Base-by-base conservation (phyloP, 768 basidiomycete genomes). In the Hydnum rufescens region DNA sequence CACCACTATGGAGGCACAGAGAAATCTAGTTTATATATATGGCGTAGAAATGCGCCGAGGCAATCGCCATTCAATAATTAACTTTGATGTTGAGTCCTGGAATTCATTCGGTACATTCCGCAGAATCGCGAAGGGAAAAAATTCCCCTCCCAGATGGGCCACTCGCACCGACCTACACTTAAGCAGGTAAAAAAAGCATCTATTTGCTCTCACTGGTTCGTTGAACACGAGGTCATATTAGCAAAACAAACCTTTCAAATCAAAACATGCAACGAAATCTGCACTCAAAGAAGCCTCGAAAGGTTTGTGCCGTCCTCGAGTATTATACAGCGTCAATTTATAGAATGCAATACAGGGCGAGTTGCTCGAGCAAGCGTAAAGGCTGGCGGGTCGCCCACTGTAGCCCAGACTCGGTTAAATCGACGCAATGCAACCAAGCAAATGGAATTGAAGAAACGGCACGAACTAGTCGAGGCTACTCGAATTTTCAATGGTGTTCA, bases 211-310 rank as follows among this genome's bases (percentile, higher is more conserved):
- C 47, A 34, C 47, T 50, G 28, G 32, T 31, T 30, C 32, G 16
- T 28, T 28, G 6, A 6, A 16, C 13, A 31, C 51, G 43, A 19
- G 30, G n/a, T n/a, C n/a, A n/a, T n/a, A n/a, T 16, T 57, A 90
- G 86, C 69, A 77, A 71, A 95, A 97, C 67, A 97, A 97, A 65
- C 58, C 74, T 1, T 96, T 84, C 72, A 96, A 96, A 67, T 87
- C 87, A 2, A 84, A 79, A 63, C 85, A 90, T 70, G 75, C 88
- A 2, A 76, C 84, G 8, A 95, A 95, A 66, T 77, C 82, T 1
- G 71, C 82, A 0, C 60, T 95, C 34, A 89, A 83, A 65, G 84
- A 86, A 43, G 74, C 75, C 42, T 78, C 86, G 30, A 93, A 93
- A 71, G 90, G 89, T 78, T 42, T 32, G 62, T 46, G 26, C 16